phyloP scores from a whole-genome alignment of 164 flowering plant genomes.

The Santalum album region DNA sequence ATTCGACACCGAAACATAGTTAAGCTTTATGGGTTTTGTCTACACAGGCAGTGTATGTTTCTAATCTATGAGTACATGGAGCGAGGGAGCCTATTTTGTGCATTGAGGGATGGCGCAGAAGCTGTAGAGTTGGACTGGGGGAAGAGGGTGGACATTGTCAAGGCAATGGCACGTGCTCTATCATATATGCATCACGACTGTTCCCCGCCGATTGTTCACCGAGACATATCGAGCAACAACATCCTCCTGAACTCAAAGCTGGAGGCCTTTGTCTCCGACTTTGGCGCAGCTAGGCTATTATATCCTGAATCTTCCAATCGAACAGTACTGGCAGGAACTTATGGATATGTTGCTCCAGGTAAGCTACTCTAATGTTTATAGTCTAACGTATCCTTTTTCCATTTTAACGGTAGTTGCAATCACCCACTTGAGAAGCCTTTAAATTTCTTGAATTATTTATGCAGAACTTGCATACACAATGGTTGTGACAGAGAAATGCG shows the following conservation, averaged over 20 bases:
- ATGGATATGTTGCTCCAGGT: conserved; percentile 25
- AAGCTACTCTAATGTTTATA: background rate
- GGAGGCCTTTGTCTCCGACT: background rate
- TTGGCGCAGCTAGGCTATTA: background rate
- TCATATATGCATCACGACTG: background rate
- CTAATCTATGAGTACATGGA: background rate
- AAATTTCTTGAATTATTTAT: background rate
- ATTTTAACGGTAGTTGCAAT: too few species aligned
- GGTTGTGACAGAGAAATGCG: conserved; percentile 9
- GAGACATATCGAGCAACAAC: background rate
- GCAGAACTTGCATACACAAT: conserved; percentile 16
- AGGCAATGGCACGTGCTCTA: background rate
- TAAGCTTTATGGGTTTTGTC: background rate
- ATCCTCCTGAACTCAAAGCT: background rate
- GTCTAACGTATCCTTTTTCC: background rate
- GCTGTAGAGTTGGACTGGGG: background rate
- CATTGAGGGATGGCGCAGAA: background rate
- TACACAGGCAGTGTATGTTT: background rate
- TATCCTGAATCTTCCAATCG: background rate
- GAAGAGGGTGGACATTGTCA: background rate
- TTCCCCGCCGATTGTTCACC: background rate
- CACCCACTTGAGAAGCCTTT: too few species aligned
- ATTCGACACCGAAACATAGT: background rate
- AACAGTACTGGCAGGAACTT: background rate
- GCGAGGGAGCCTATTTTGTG: background rate